Evolutionary conservation across 2,329 filamentous ascomycete species (phyloP).

Genomic region (Teratosphaeria zuluensis): DNA sequence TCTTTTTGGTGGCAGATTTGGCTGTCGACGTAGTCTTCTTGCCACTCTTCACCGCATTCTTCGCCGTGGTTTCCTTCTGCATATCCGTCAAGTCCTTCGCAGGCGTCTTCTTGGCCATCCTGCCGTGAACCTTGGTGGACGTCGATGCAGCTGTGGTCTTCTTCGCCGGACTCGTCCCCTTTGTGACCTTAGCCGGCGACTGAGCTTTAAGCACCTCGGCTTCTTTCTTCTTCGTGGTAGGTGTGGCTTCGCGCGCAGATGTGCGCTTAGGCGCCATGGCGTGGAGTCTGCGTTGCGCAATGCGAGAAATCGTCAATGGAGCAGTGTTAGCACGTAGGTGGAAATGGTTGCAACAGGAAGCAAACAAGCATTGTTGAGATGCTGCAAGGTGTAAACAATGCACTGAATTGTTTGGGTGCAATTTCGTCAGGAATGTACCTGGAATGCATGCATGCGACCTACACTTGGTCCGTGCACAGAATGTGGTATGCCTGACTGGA

Average conservation of each 20-base stretch:
- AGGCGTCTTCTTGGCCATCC: neutral
- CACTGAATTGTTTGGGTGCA: neutral
- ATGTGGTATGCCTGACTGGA: neutral
- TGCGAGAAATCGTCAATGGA: neutral
- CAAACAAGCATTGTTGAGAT: neutral
- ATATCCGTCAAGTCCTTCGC: neutral
- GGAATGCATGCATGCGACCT: neutral
- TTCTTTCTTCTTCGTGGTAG: neutral
- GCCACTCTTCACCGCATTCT: neutral
- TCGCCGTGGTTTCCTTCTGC: neutral
- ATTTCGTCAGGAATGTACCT: neutral
- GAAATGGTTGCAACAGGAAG: neutral
- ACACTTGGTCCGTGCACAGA: neutral
- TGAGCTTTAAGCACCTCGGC: neutral
- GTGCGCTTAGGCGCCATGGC: slow-evolving; percentile 1
- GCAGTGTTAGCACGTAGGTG: neutral
- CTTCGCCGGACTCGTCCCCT: neutral
- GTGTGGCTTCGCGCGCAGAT: neutral
- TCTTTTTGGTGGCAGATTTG: neutral
- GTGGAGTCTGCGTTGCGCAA: neutral
- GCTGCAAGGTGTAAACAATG: neutral
- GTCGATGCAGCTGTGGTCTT: neutral
- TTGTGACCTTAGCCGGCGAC: neutral
- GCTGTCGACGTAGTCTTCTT: neutral
- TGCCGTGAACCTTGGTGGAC: neutral